Percentiles rank a stretch among this genome's conserved stretches.
Evolutionary conservation across 371 early-diverging fungal genomes (phyloP).

Genomic region (Caulochytrium protostelioides): DNA sequence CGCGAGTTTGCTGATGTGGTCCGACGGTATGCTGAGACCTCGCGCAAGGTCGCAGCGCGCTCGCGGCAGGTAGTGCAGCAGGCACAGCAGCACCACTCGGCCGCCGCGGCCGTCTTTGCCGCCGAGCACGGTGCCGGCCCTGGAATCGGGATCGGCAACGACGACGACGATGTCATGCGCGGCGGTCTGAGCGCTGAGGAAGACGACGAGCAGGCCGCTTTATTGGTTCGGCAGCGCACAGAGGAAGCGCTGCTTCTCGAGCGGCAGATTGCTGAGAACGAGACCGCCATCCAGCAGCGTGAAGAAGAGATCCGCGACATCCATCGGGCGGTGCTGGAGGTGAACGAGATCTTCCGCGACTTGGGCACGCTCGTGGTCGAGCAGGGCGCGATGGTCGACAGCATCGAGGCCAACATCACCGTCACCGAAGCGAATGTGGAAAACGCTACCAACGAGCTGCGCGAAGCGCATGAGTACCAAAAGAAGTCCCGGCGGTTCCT

Average conservation of each 20-base stretch:
- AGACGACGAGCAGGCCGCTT: background rate
- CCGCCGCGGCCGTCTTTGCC: background rate
- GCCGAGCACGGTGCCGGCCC: background rate
- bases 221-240: background rate
- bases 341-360: conserved; percentile 91
- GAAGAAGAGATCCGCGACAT: conserved; percentile 72
- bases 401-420: conserved; percentile 70
- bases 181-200: conserved; percentile 9
- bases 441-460: conserved; percentile 56
- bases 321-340: conserved; percentile 21
- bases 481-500: conserved; percentile 45
- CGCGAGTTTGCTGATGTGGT: conserved; percentile 81
- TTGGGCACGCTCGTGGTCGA: conserved; percentile 84
- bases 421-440: conserved; percentile 52
- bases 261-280: conserved; percentile 78
- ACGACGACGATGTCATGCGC: conserved; percentile 12
- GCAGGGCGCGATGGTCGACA: conserved; percentile 76
- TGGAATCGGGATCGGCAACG: conserved; percentile 1
- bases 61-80: conserved; percentile 29
- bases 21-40: conserved; percentile 55
- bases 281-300: conserved; percentile 70
- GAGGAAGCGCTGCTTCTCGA: conserved; percentile 46
- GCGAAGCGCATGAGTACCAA: conserved; percentile 55
- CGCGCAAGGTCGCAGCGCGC: conserved; percentile 62
- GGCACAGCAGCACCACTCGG: conserved; percentile 8